Base-by-base conservation (phyloP, 768 basidiomycete species). In the Inosperma sp. region DNA sequence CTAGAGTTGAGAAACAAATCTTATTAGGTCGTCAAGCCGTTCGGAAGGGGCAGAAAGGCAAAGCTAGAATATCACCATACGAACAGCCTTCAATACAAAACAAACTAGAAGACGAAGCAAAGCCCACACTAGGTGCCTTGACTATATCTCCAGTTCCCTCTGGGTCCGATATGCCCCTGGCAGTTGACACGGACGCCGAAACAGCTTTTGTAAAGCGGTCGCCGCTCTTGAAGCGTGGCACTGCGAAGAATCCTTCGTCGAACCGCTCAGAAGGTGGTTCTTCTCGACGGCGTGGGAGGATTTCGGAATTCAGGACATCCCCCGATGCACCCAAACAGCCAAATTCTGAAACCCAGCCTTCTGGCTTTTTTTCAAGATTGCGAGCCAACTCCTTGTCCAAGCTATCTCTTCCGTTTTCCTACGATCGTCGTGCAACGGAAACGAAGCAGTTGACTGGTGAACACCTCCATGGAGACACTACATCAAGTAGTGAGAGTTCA, bases 101-200 rank as follows among this genome's bases (percentile, higher is more conserved):
- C 12, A 62, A 55, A 35, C 26, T 51, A 1, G 43, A 49, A 33
- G 57, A 57, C 4, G 42, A 56, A 17, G 47, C 25, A 25, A 39
- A 58, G 22, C 48, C 53, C 22, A 56, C 34, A 34, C 44, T 48
- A 22, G 47, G 42, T 40, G 6, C 49, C 57, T 35, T 42, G 48
- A 25, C 66, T 41, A 13, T 68, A 3, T 58, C 70, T 2, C 66
- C 74, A 2, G 69, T 70, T 7, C 65, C 69, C 13, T 70, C 71
- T 25, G 71, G 63, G 40, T 73, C 70, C 12, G 81, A 84, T 22
- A 66, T 68, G 8, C 83, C 86, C 8, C 64, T 89, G 29, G 80
- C 89, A 7, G 74, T 86, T 48, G 91, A 93, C 58, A 85, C 88
- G 0, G 91, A 94, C 61, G 80, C 80, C 0, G 91, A 93, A 66